phyloP scores from a whole-genome alignment of 345 rosid species.

The Hibiscus trionum region DNA sequence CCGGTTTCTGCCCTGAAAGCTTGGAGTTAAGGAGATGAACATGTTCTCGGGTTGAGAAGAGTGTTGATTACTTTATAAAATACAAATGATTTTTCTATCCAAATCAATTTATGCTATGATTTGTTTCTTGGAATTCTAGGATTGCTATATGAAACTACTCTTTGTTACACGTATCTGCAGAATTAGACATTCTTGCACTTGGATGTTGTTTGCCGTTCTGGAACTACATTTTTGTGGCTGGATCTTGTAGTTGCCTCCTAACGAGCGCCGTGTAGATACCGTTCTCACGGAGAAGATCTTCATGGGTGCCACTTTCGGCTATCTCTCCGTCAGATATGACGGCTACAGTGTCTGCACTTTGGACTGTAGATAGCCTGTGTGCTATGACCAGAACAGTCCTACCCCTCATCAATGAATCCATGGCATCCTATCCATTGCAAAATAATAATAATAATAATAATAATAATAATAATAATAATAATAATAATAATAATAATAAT shows the following conservation, averaged over 20 bases:
- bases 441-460: not conserved
- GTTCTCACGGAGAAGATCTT: constrained; percentile 33
- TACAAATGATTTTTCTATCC: too few species aligned
- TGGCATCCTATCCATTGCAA: constrained; percentile 57
- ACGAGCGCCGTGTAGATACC: constrained; percentile 47
- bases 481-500: too few species aligned
- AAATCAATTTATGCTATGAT: too few species aligned
- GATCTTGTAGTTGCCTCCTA: constrained; percentile 55
- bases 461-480: too few species aligned
- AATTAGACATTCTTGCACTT: too few species aligned
- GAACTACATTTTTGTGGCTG: constrained; percentile 13
- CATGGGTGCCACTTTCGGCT: constrained; percentile 54
- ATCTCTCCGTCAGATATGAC: constrained; percentile 82
- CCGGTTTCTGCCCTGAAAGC: too few species aligned
- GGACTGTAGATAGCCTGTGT: constrained; percentile 81
- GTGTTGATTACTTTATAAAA: too few species aligned
- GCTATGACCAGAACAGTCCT: constrained; percentile 96
- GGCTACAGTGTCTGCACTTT: constrained; percentile 78
- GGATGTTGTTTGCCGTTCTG: not conserved
- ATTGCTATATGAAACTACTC: too few species aligned
- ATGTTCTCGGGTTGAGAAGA: too few species aligned
- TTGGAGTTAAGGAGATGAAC: too few species aligned
- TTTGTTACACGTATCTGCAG: too few species aligned
- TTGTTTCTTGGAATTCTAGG: too few species aligned
- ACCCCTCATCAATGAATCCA: constrained; percentile 90